Conservation (phyloP, 345 rosid species). For the Trapa incisa region DNA sequence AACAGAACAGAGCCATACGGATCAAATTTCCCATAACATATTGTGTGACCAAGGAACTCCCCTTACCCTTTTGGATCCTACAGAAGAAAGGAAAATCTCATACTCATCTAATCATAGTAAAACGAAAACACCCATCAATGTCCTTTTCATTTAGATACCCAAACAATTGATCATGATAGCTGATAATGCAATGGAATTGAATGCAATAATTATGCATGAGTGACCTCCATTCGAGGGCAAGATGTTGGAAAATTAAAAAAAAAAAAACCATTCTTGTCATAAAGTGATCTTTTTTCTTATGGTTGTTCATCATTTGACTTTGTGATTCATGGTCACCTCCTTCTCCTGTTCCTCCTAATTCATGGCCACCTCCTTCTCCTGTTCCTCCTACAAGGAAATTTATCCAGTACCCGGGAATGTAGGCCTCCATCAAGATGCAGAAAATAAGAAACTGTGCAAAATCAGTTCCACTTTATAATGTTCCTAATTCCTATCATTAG, state of each 20-base stretch:
- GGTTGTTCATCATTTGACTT: not conserved
- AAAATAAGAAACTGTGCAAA: not conserved
- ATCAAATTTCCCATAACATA: not conserved
- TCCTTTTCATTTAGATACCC: not conserved
- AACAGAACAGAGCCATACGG: too few species aligned
- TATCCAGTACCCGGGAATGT: not conserved
- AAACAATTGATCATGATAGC: too few species aligned
- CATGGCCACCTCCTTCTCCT: too few species aligned
- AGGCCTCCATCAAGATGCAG: not conserved
- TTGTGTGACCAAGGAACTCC: too few species aligned
- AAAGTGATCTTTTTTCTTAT: not conserved
- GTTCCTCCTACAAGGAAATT: not conserved
- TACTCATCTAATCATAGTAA: not conserved
- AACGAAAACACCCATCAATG: not conserved
- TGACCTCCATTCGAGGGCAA: constrained; percentile 6
- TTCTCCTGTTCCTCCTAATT: not conserved
- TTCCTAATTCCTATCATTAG: not conserved
- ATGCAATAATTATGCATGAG: constrained; percentile 1
- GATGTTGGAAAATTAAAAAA: constrained; percentile 3
- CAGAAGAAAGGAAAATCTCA: not conserved
- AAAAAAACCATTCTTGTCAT: not conserved
- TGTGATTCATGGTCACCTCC: not conserved
- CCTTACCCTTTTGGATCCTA: not conserved
- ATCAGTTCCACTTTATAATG: not conserved
- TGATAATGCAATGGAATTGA: not conserved